phyloP scores from a whole-genome alignment of 148 eudicot genomes.

The Dianthus caryophyllus region DNA sequence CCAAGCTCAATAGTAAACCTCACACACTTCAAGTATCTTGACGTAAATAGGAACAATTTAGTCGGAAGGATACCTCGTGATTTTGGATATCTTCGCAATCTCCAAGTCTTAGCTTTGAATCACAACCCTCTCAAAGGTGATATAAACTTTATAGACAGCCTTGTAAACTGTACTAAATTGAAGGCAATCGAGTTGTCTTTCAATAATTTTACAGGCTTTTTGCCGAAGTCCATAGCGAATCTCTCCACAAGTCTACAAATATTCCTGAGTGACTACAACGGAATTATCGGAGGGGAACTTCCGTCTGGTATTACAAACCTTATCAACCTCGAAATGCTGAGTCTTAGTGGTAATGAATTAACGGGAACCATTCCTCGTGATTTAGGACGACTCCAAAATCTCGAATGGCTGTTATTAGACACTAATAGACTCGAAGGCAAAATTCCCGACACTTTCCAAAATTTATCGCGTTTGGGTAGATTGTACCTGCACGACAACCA shows the following conservation, averaged over 20 bases:
- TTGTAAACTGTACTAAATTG: constrained; percentile 26
- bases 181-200: neutral
- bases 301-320: constrained; percentile 13
- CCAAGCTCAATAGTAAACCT: constrained; percentile 31
- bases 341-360: neutral
- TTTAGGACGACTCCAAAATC: constrained; percentile 19
- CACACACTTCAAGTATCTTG: constrained; percentile 12
- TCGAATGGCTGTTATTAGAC: constrained; percentile 1
- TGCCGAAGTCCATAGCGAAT: constrained; percentile 17
- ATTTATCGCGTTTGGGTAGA: constrained; percentile 7
- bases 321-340: too few species aligned
- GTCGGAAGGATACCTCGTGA: constrained; percentile 8
- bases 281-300: constrained; percentile 15
- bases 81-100: neutral
- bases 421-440: constrained; percentile 24
- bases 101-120: neutral
- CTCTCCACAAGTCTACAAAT: neutral
- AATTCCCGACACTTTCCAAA: constrained; percentile 25
- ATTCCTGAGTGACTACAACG: neutral
- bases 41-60: constrained; percentile 7
- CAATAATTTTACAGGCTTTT: constrained; percentile 18
- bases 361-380: constrained; percentile 21
- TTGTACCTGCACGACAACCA: neutral
- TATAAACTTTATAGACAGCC: constrained; percentile 15
- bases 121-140: constrained; percentile 22